Evolutionary conservation across 2,329 filamentous ascomycete genomes (phyloP), one percentile per base, ranked within the genome.

Genomic region (Magnaporthiopsis incrustans): DNA sequence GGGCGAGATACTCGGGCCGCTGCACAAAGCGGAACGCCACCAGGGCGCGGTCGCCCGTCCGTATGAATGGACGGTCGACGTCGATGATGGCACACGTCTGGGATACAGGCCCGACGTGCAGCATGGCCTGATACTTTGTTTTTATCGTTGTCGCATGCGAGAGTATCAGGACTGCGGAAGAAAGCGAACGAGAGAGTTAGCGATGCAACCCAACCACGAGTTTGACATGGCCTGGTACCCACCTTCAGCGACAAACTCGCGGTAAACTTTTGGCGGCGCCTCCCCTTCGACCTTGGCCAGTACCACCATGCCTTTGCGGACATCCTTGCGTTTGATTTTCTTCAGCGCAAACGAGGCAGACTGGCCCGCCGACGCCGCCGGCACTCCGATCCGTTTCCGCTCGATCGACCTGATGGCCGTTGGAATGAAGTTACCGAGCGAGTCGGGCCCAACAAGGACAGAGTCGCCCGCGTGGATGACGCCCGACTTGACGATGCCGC

Each of bases 31-130:
- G 87, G 78, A 99, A 99, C 0, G 94, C 95, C 1, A 99, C 95
- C 0, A 88, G 88, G 2, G 95, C 95, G n/a, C 94, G 84, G 74
- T 98, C 95, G 12, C 95, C 95, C 0, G 94, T 97, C 10, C 95
- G 87, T 68, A 99, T 97, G 71, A 93, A 95, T 32, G 90, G 90
- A n/a, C 94, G 88, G 73, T 99, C 95, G 68, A 99, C 95, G 72
- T 97, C 95, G 71, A 99, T 96, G 73, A 99, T 97, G 14, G 92
- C 88, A 73, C 95, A 99, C 0, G 95, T 99, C 77, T 99, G 95
- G 57, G 90, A 92, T 58, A 99, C 90, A 0, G 95, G 91, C 0
- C 95, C 95, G 5, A 99, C 93, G 71, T 99, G 95, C 27, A 99
- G 83, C 93, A 98, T 99, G 0, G 95, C 95, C 78, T 99, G 95